Evolutionary conservation across 495 filamentous ascomycete genomes (phyloP).

Genomic region (Hypomontagnella monticulosa): DNA sequence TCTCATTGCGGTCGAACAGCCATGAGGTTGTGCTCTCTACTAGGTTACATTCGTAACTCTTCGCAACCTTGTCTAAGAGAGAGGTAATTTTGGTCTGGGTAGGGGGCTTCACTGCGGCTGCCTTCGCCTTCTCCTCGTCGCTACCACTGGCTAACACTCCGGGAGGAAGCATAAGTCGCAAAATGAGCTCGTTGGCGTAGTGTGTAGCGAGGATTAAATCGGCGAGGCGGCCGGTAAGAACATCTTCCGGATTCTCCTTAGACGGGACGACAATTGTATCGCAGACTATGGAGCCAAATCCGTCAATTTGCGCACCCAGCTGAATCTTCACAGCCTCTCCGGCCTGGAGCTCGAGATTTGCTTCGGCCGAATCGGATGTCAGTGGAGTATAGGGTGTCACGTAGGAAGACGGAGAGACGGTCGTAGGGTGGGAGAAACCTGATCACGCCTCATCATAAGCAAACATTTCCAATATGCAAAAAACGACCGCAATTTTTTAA

Average conservation of each 20-base stretch:
- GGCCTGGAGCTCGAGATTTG: constrained; percentile 76
- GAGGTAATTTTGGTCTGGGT: constrained; percentile 85
- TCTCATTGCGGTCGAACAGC: constrained; percentile 95
- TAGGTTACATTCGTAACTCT: constrained; percentile 88
- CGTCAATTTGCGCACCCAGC: constrained; percentile 96
- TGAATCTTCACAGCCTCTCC: constrained; percentile 94
- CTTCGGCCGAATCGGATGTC: constrained; percentile 83
- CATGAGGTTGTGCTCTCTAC: constrained; percentile 98
- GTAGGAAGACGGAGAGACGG: constrained; percentile 91
- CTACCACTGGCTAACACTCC: constrained; percentile 83
- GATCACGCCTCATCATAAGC: constrained; percentile 33
- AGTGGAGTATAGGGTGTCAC: constrained; percentile 97
- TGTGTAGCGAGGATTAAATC: constrained; percentile 90
- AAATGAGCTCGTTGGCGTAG: constrained; percentile 94
- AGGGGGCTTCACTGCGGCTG: constrained; percentile 78
- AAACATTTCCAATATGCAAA: constrained; percentile 8
- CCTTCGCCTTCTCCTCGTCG: constrained; percentile 95
- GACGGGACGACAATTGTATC: constrained; percentile 81
- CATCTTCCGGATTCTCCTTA: constrained; percentile 65
- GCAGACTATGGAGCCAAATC: constrained; percentile 95
- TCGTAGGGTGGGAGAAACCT: constrained; percentile 94
- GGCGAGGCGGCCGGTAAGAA: constrained; percentile 75
- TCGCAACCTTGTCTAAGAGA: constrained; percentile 89
- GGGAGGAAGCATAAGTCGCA: constrained; percentile 89
- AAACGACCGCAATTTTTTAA: constrained; percentile 1